Evolutionary conservation across 805 yeast genomes (phyloP).

Genomic region (Saccharomycopsis javanensis): DNA sequence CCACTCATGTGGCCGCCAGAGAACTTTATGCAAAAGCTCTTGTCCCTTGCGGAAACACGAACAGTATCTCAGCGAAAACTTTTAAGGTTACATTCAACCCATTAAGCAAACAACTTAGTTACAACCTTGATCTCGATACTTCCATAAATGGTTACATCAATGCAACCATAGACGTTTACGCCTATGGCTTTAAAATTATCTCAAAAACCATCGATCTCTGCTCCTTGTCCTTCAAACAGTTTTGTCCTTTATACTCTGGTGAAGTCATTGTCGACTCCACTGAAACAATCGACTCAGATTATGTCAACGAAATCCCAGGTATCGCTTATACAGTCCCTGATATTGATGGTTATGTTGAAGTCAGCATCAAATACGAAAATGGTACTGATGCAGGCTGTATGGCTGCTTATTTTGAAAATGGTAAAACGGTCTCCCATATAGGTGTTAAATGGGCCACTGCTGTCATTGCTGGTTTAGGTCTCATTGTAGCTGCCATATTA

Average conservation of each 20-base stretch:
- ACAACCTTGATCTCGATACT: conserved; percentile 60
- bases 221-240: conserved; percentile 60
- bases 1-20: conserved; percentile 25
- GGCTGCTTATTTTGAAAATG: conserved; percentile 65
- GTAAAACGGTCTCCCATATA: conserved; percentile 69
- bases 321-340: conserved; percentile 83
- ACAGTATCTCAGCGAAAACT: conserved; percentile 60
- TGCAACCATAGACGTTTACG: conserved; percentile 69
- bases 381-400: conserved; percentile 55
- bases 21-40: conserved; percentile 57
- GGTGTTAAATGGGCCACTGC: conserved; percentile 94
- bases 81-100: conserved; percentile 74
- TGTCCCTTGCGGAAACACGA: conserved; percentile 76
- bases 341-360: conserved; percentile 68
- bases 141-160: conserved; percentile 54
- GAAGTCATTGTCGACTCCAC: conserved; percentile 64
- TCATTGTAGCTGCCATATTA: conserved; percentile 70
- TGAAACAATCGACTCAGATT: conserved; percentile 42
- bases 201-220: conserved; percentile 54
- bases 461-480: conserved; percentile 78
- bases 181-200: conserved; percentile 75
- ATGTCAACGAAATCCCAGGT: conserved; percentile 59
- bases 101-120: conserved; percentile 53
- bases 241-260: conserved; percentile 85
- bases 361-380: conserved; percentile 33